Evolutionary conservation across 2,329 filamentous ascomycete species (phyloP), one percentile per base, ranked within the genome.

Genomic region (Sporothrix dimorphospora): DNA sequence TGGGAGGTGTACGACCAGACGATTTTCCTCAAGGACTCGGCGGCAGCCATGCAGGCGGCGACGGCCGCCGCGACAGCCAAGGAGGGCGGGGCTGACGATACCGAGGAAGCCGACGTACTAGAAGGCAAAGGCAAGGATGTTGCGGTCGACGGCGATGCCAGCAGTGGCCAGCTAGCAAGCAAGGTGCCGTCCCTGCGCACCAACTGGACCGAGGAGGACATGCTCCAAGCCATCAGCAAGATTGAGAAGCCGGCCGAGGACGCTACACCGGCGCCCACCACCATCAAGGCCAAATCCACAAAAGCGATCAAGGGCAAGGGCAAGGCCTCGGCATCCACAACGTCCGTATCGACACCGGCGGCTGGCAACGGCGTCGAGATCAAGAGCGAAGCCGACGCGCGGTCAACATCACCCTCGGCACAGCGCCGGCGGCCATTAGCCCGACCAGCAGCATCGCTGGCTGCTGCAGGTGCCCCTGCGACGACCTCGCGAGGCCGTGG

Each of bases 1-100:
- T 97, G 93, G 89, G 87, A 89, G 40, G 86, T 90, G 42, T 97
- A 94, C 80, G 87, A 91, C 72, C 88, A 92, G 76, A 91, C 89
- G 74, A 87, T 97, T 75, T 91, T 93, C 75, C 83, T 89, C 67
- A 78, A 78, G 21, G 71, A 71, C 70, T 73, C 70, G 61, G 74
- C 69, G 69, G 27, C 57, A 49, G 72, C 66, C 8, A 66, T 53
- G 16, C 40, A 55, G 45, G 34, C 51, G 14, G 72, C 70, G 2
- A 69, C 73, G 6, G 72, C 70, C 38, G 75, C 75, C 74, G 75
- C 21, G 74, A 70, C 38, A 14, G 45, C 45, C 1, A n/a, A 19
- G 27, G 55, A 59, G 30, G 30, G 30, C 7, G 55, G 75, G 75
- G 24, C 8, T 6, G 47, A 21, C 19, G 78, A 77, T 24, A 75